These are phyloP conservation scores for Aspergillus sp. DNA, from an alignment of 2,329 filamentous ascomycete genomes.

Conservation along the genomic window DNA sequence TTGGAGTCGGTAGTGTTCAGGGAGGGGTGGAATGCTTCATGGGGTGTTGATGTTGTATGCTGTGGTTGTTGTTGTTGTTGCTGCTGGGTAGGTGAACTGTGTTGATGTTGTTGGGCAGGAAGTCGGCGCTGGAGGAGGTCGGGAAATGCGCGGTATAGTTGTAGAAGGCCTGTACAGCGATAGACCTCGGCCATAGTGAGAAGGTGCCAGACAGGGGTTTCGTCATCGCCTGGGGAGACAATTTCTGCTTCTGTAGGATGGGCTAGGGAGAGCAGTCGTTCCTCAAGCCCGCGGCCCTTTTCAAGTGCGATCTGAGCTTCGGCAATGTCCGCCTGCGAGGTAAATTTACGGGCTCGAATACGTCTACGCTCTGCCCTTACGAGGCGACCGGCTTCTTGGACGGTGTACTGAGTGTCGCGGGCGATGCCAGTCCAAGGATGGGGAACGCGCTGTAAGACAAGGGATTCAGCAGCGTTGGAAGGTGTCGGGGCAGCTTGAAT, in stretches of 20 bases:
- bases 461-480: conserved; percentile 23
- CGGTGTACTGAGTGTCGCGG: conserved; percentile 36
- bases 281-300: conserved; percentile 45
- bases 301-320: conserved; percentile 36
- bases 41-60: conserved; percentile 22
- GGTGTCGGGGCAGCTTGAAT: conserved; percentile 22
- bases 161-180: conserved; percentile 53
- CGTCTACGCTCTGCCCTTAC: conserved; percentile 38
- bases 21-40: not conserved
- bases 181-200: conserved; percentile 55
- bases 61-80: conserved; percentile 3
- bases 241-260: conserved; percentile 50
- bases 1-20: not conserved
- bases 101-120: conserved; percentile 14
- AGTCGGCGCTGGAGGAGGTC: conserved; percentile 49
- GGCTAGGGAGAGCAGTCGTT: conserved; percentile 47
- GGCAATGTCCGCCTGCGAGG: conserved; percentile 35
- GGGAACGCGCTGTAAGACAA: conserved; percentile 36
- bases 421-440: conserved; percentile 43
- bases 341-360: conserved; percentile 36
- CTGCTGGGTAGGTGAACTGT: conserved; percentile 8
- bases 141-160: conserved; percentile 57
- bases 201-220: conserved; percentile 55
- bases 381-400: conserved; percentile 48
- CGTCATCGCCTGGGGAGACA: conserved; percentile 52